Conservation (phyloP, 805 yeast species). For the Hanseniaspora lachancei region DNA sequence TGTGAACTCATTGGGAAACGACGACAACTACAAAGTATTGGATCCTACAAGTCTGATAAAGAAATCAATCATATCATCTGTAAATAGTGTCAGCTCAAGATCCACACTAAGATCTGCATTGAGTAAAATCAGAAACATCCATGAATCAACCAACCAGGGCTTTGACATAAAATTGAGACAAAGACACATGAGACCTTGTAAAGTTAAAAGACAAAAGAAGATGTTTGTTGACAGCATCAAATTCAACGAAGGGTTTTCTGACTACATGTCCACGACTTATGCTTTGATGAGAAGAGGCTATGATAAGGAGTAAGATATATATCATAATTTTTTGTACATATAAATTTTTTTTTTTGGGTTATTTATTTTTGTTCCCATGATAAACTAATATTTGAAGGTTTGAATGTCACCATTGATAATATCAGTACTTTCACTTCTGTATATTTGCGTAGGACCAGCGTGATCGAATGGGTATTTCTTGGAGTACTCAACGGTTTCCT, state of each 20-base stretch:
- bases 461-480: slow-evolving; percentile 38
- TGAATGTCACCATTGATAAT: slow-evolving; percentile 26
- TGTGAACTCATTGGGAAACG: background rate
- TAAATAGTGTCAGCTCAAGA: background rate
- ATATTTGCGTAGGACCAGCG: slow-evolving; percentile 37
- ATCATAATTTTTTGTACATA: slow-evolving; percentile 1
- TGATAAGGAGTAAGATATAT: background rate
- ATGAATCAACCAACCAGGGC: background rate
- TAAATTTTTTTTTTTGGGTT: background rate
- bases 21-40: background rate
- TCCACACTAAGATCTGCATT: background rate
- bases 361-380: too few species aligned
- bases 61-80: background rate
- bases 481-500: slow-evolving; percentile 45
- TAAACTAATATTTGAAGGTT: slow-evolving; percentile 26
- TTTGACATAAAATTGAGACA: slow-evolving; percentile 4
- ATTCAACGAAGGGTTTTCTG: slow-evolving; percentile 4
- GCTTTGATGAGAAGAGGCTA: slow-evolving; percentile 12
- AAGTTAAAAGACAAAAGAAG: slow-evolving; percentile 5
- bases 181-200: slow-evolving; percentile 12
- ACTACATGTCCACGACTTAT: slow-evolving; percentile 8
- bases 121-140: background rate
- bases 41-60: background rate
- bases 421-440: slow-evolving; percentile 31
- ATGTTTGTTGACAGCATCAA: background rate